Percentiles rank a stretch among this genome's conserved stretches.
phyloP scores from a whole-genome alignment of 108 stramenopile genomes.

The Licmophora abbreviata region DNA sequence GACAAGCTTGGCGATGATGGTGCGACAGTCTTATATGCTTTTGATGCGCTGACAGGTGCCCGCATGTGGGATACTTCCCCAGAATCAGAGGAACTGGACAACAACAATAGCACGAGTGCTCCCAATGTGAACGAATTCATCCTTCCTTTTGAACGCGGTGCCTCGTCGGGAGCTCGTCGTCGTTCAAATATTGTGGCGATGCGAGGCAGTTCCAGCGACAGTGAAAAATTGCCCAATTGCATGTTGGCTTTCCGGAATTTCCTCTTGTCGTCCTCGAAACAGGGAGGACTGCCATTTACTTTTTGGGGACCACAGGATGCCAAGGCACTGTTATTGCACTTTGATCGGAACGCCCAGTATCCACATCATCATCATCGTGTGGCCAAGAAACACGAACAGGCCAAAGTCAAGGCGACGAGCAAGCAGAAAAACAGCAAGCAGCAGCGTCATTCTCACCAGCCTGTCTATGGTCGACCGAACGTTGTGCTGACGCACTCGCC shows the following conservation, averaged over 20 bases:
- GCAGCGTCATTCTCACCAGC: conserved; percentile 19
- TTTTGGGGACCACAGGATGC: conserved; percentile 35
- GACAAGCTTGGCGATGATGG: too few relatives aligned
- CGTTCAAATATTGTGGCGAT: too few relatives aligned
- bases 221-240: too few relatives aligned
- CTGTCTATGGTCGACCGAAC: conserved; percentile 62
- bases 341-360: conserved; percentile 36
- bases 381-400: too few relatives aligned
- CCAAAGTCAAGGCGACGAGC: conserved; percentile 18
- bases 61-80: conserved; percentile 38
- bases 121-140: too few relatives aligned
- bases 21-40: conserved; percentile 37
- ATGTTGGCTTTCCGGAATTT: too few relatives aligned
- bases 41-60: conserved; percentile 60
- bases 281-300: too few relatives aligned
- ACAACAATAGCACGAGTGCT: too few relatives aligned
- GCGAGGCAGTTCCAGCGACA: too few relatives aligned
- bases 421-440: conserved; percentile 16
- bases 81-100: conserved; percentile 22
- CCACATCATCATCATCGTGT: too few relatives aligned
- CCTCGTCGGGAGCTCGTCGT: conserved; percentile 49
- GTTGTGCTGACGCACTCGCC: conserved; percentile 51
- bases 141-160: conserved; percentile 17
- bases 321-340: conserved; percentile 22
- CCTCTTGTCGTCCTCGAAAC: too few relatives aligned